A percentile compares a stretch with the other conserved stretches of the same genome.
These are phyloP conservation scores for Hortaea sp. DNA, from an alignment of 2,329 filamentous ascomycete genomes.

Conservation along the genomic window DNA sequence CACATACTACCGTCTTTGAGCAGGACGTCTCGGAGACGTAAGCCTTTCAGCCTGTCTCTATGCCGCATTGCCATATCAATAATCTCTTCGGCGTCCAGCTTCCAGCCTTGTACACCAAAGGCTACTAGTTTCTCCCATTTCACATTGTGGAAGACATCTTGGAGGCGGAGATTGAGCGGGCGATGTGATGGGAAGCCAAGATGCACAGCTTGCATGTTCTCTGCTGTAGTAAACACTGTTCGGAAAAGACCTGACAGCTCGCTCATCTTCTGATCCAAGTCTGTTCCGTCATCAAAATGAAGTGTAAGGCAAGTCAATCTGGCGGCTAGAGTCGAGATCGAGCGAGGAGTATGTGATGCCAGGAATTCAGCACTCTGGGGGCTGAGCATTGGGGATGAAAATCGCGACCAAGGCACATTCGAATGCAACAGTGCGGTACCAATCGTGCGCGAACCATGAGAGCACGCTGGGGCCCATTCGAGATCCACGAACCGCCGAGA, in stretches of 20 bases:
- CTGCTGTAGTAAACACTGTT: slow-evolving; percentile 48
- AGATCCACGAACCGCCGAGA: slow-evolving; percentile 39
- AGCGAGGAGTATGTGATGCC: slow-evolving; percentile 36
- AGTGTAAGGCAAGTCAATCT: slow-evolving; percentile 54
- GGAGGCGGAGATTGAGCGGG: slow-evolving; percentile 48
- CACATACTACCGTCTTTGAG: slow-evolving; percentile 51
- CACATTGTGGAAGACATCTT: slow-evolving; percentile 53
- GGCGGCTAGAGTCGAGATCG: slow-evolving; percentile 42
- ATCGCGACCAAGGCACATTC: slow-evolving; percentile 46
- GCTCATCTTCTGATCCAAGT: slow-evolving; percentile 48
- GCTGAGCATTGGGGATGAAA: slow-evolving; percentile 54
- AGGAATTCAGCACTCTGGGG: slow-evolving; percentile 48
- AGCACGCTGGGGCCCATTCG: slow-evolving; percentile 53
- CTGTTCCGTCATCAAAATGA: slow-evolving; percentile 49
- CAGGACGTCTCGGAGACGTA: slow-evolving; percentile 51
- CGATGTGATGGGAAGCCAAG: slow-evolving; percentile 52
- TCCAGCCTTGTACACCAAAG: slow-evolving; percentile 57
- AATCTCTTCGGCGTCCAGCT: slow-evolving; percentile 50
- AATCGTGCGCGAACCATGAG: slow-evolving; percentile 50
- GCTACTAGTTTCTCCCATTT: slow-evolving; percentile 52
- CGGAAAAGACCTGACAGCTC: slow-evolving; percentile 49
- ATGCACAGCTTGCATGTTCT: slow-evolving; percentile 52
- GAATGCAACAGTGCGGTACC: slow-evolving; percentile 47
- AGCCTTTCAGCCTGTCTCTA: slow-evolving; percentile 44
- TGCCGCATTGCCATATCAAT: slow-evolving; percentile 48